Conservation (phyloP, 2,329 filamentous ascomycete genomes). For the Teratosphaeria nubilosa region DNA sequence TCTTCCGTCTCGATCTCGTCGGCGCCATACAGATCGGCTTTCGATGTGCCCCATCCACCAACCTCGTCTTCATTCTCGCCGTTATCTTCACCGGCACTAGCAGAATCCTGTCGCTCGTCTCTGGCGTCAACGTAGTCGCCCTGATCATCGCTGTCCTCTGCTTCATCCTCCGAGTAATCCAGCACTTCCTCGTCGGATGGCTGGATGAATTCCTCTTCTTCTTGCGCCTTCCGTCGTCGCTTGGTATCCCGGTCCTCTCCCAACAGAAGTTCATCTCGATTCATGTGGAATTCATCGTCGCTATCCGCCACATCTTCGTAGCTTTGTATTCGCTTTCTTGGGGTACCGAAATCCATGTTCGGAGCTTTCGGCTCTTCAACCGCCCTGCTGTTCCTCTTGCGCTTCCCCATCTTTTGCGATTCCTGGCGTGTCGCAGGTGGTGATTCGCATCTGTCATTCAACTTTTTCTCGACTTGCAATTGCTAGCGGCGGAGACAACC, state of each 20-base stretch:
- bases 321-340: conserved; percentile 44
- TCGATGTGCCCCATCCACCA: conserved; percentile 78
- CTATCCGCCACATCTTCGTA: conserved; percentile 86
- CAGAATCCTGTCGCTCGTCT: neutral
- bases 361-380: conserved; percentile 8
- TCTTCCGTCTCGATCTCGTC: conserved; percentile 63
- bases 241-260: conserved; percentile 74
- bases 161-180: conserved; percentile 34
- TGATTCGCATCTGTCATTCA: neutral
- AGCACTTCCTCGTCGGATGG: conserved; percentile 55
- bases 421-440: neutral
- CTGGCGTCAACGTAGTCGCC: conserved; percentile 52
- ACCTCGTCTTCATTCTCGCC: conserved; percentile 39
- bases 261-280: conserved; percentile 75
- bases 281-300: conserved; percentile 85
- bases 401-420: conserved; percentile 10
- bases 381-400: conserved; percentile 6
- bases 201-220: conserved; percentile 55
- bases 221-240: conserved; percentile 57
- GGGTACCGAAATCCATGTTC: conserved; percentile 14
- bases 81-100: neutral
- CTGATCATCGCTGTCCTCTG: conserved; percentile 41
- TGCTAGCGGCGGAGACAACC: neutral
- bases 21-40: conserved; percentile 85
- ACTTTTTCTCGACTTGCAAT: neutral